Evolutionary conservation across 73 alveolate genomes (phyloP), one percentile per base, ranked within the genome.

Genomic region (Paramecium sexaurelia): DNA sequence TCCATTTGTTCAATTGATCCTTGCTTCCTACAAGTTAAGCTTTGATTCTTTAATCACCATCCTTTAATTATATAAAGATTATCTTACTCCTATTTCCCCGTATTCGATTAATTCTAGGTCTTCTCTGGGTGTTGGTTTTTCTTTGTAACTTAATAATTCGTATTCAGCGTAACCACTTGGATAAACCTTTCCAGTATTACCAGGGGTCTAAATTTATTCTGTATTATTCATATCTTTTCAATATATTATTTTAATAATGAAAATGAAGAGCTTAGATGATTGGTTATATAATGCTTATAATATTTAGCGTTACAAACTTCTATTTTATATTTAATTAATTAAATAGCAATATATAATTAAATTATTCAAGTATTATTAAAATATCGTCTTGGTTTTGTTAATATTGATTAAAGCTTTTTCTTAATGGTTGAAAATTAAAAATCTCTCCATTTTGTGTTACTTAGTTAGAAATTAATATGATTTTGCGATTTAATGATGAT

Each of bases 81-180:
- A 5, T 3, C 43, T 61, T 61, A 61, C 83, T 29, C 43, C 43
- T 1, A 61, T 32, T 61, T 61, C 83, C 43, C 83, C 83, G 26
- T 61, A 61, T 26, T 61, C 0, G 15, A 61, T 61, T 22, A 61
- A 8, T 19, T 61, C 83, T 26, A 61, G 11, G 43, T 61, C 83
- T 13, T 61, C 83, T 26, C 83, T 61, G 2, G 83, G 83, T 2
- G 83, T 61, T 13, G 83, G 83, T 13, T 32, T 26, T 29, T 61
- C 83, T 61, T 61, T 61, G 39, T 61, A 26, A 61, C 83, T 61
- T 29, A 61, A 29, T 61, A 61, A 32, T 61, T 61, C 83, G 7
- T 61, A 61, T 61, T 26, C 83, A 17, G 67, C 67, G 17, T 17
- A 17, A 1, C 67, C 67, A 3, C 67, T 51, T 8, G 67, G 67